Conservation (phyloP, 139 green algal genomes). For the Pleodorina starrii region DNA sequence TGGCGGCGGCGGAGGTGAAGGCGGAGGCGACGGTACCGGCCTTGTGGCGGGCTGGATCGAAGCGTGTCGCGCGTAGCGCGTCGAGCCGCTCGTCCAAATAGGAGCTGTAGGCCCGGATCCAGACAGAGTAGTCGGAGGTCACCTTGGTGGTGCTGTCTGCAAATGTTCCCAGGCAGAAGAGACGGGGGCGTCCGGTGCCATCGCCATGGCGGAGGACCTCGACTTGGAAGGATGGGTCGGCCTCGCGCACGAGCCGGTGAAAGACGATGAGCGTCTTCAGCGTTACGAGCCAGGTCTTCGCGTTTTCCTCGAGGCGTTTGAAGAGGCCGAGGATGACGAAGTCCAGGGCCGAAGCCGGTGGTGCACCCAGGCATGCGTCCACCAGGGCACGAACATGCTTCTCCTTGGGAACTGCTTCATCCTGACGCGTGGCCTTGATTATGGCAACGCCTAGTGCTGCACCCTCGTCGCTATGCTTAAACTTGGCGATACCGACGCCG, state of each 20-base stretch:
- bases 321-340: conserved; percentile 55
- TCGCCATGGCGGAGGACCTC: neutral
- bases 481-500: conserved; percentile 3
- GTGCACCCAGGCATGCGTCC: conserved; percentile 28
- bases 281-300: conserved; percentile 58
- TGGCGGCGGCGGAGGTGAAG: no score
- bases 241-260: conserved; percentile 84
- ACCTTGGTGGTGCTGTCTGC: neutral
- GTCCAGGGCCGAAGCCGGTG: neutral
- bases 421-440: conserved; percentile 84
- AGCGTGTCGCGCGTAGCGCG: neutral
- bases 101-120: neutral
- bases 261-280: conserved; percentile 86
- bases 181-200: neutral
- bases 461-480: neutral
- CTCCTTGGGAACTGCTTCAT: conserved; percentile 90
- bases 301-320: conserved; percentile 48
- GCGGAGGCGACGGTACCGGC: no score
- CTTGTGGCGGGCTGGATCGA: neutral
- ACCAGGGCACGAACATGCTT: conserved; percentile 85
- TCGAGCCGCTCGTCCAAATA: neutral
- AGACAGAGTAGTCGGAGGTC: neutral
- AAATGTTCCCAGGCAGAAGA: neutral
- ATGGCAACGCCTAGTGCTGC: conserved; percentile 84
- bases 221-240: conserved; percentile 65